phyloP scores from a whole-genome alignment of 2,329 filamentous ascomycete genomes.

The Exophiala calicioides region DNA sequence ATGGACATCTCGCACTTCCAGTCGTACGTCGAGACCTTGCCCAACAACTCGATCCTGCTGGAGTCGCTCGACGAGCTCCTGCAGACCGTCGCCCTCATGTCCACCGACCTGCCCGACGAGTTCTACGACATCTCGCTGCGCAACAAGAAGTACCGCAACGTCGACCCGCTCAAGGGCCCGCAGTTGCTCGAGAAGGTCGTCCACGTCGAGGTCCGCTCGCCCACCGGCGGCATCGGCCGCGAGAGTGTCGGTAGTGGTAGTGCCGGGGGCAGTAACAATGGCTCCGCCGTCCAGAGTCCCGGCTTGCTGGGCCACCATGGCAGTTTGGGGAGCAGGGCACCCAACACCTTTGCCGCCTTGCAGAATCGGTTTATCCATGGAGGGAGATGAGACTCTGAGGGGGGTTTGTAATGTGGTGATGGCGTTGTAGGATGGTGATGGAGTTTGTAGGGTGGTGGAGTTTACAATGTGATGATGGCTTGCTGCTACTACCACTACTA shows the following conservation, averaged over 20 bases:
- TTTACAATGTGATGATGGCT: no score
- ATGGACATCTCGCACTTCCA: constrained; percentile 82
- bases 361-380: constrained; percentile 31
- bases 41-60: constrained; percentile 78
- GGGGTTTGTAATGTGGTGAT: background rate
- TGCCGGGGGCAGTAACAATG: background rate
- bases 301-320: constrained; percentile 28
- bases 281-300: constrained; percentile 50
- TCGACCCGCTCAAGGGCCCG: constrained; percentile 87
- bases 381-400: constrained; percentile 5
- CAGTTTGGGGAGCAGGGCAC: constrained; percentile 36
- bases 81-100: constrained; percentile 87
- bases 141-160: constrained; percentile 91
- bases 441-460: no score
- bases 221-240: constrained; percentile 9
- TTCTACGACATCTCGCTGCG: constrained; percentile 90
- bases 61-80: constrained; percentile 90
- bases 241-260: constrained; percentile 12
- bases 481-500: no score
- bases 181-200: constrained; percentile 79
- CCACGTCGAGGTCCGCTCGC: constrained; percentile 18
- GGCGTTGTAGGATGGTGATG: no score
- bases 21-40: constrained; percentile 78
- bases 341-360: constrained; percentile 29
- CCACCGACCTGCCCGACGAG: constrained; percentile 87